phyloP scores from a whole-genome alignment of 2,329 filamentous ascomycete genomes.

The Fusarium sp. region DNA sequence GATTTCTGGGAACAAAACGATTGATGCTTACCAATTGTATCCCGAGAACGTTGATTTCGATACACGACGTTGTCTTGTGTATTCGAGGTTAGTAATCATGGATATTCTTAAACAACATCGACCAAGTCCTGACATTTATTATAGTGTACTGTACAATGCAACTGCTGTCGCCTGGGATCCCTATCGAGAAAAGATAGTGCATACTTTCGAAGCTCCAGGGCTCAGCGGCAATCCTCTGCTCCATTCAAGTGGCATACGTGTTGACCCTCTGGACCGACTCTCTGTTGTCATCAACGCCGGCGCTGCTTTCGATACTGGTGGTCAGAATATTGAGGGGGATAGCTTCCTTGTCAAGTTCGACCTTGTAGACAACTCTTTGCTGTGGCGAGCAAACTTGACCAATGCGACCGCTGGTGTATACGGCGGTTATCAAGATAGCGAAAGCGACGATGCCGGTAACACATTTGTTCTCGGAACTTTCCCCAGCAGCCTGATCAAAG shows the following conservation, averaged over 20 bases:
- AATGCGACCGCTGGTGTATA: constrained; percentile 45
- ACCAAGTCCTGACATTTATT: neutral
- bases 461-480: constrained; percentile 54
- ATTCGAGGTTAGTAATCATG: neutral
- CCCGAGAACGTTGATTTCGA: constrained; percentile 19
- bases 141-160: constrained; percentile 13
- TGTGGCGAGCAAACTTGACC: constrained; percentile 52
- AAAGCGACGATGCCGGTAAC: constrained; percentile 51
- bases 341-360: constrained; percentile 54
- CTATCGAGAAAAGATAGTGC: constrained; percentile 36
- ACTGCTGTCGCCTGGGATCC: constrained; percentile 19
- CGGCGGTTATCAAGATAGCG: constrained; percentile 56
- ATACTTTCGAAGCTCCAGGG: constrained; percentile 44
- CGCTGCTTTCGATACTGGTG: constrained; percentile 50
- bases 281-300: constrained; percentile 53
- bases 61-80: constrained; percentile 13
- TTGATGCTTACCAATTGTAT: constrained; percentile 5
- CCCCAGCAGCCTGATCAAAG: constrained; percentile 52
- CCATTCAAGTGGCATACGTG: constrained; percentile 50
- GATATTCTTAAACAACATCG: fast-evolving
- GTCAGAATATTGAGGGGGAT: constrained; percentile 51
- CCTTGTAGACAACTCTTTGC: constrained; percentile 29
- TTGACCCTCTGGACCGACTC: constrained; percentile 50
- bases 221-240: constrained; percentile 43
- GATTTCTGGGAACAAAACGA: neutral